Percentiles rank a stretch among this genome's conserved stretches.
Evolutionary conservation across 2,329 filamentous ascomycete species (phyloP).

Genomic region (Hyphodiscus sp.): DNA sequence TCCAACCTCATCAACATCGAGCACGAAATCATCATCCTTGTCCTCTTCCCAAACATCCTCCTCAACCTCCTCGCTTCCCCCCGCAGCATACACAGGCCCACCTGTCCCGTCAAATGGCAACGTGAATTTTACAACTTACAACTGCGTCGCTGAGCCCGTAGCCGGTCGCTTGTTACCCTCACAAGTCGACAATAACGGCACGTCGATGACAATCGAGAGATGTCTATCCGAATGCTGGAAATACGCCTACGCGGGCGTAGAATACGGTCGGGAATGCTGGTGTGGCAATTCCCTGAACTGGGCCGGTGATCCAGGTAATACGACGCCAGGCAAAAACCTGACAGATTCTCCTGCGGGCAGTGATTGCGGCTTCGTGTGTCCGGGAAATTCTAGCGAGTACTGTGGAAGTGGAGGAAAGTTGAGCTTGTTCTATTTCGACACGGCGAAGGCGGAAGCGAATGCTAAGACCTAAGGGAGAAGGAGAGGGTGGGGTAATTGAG

Average conservation of each 20-base stretch:
- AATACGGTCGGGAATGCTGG: slow-evolving; percentile 20
- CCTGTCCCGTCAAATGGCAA: slow-evolving; percentile 18
- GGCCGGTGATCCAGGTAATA: slow-evolving; percentile 3
- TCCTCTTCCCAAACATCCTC: not conserved
- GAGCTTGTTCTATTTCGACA: slow-evolving; percentile 22
- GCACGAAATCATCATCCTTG: not conserved
- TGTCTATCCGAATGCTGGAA: slow-evolving; percentile 16
- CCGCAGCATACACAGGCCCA: slow-evolving; percentile 15
- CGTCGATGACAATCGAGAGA: slow-evolving; percentile 25
- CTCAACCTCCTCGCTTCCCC: slow-evolving; percentile 1
- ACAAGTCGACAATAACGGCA: no score
- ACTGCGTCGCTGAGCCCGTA: not conserved
- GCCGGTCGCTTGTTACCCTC: no score
- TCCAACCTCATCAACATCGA: not conserved
- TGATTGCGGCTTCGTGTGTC: slow-evolving; percentile 12
- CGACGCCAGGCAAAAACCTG: not conserved
- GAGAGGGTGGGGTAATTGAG: no score
- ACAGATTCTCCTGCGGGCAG: not conserved
- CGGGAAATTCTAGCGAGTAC: slow-evolving; percentile 26
- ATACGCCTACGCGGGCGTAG: slow-evolving; percentile 13
- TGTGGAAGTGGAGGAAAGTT: slow-evolving; percentile 28
- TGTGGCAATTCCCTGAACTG: slow-evolving; percentile 3
- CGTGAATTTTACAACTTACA: slow-evolving; percentile 9
- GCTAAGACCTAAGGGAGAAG: not conserved
- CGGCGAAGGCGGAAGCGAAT: slow-evolving; percentile 12